Percentiles rank a stretch among this genome's conserved stretches.
Conservation (phyloP, 257 asterid genomes). For the Salvia hispanica region DNA sequence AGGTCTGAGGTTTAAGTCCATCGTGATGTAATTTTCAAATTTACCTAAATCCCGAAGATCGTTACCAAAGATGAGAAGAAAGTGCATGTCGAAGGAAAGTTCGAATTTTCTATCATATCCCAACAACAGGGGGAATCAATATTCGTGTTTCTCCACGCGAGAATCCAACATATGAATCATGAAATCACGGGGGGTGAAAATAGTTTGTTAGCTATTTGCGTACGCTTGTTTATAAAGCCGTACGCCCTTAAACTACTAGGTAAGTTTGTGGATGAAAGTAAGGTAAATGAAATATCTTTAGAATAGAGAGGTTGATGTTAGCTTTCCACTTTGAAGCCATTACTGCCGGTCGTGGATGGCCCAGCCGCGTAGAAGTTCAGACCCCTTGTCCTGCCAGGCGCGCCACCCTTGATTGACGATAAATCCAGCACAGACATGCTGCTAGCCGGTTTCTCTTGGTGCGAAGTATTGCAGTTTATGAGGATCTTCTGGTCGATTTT, state of each 20-base stretch:
- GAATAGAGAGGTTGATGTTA: slow-evolving; percentile 30
- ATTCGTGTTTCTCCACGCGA: too few species aligned
- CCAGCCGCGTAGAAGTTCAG: slow-evolving; percentile 38
- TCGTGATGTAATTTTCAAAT: too few species aligned
- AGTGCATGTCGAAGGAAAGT: too few species aligned
- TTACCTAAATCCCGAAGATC: too few species aligned
- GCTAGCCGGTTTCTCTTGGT: slow-evolving; percentile 36
- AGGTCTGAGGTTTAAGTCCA: too few species aligned
- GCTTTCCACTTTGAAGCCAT: slow-evolving; percentile 36
- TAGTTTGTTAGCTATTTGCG: slow-evolving; percentile 14
- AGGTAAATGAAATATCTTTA: too few species aligned
- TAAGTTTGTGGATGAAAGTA: background rate
- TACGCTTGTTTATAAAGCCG: background rate
- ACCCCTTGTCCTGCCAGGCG: slow-evolving; percentile 84
- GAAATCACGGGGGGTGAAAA: too few species aligned
- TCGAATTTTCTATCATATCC: slow-evolving; percentile 19
- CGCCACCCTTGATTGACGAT: slow-evolving; percentile 69
- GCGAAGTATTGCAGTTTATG: slow-evolving; percentile 40
- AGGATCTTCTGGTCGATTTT: slow-evolving; percentile 60
- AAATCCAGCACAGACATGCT: slow-evolving; percentile 62
- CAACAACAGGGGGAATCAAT: too few species aligned
- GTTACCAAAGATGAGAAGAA: too few species aligned
- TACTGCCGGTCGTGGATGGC: slow-evolving; percentile 30
- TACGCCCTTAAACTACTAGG: slow-evolving; percentile 13
- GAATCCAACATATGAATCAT: too few species aligned